Conservation (phyloP, 192 early-diverging fungal species). For the Mortierella hygrophila region DNA sequence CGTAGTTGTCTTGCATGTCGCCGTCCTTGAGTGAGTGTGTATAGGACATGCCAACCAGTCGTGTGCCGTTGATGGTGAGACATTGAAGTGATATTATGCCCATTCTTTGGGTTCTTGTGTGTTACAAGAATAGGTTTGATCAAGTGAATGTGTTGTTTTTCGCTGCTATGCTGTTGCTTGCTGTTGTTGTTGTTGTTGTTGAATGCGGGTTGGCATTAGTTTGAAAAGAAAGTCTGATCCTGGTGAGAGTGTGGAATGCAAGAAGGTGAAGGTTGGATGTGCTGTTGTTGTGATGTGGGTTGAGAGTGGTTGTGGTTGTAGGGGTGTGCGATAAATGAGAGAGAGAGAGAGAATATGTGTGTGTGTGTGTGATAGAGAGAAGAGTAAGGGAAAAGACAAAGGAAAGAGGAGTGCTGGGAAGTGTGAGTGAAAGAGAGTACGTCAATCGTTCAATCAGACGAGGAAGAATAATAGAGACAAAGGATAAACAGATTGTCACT, state of each 20-base stretch:
- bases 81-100: constrained; percentile 2
- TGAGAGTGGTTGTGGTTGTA: background rate
- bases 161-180: background rate
- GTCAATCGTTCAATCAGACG: no score
- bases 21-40: background rate
- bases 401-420: background rate
- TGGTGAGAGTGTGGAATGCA: background rate
- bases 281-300: no score
- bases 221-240: background rate
- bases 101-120: background rate
- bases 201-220: background rate
- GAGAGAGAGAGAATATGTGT: background rate
- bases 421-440: background rate
- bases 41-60: constrained; percentile 29
- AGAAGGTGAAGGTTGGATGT: background rate
- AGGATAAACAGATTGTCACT: no score
- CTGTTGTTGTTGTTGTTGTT: background rate
- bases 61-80: constrained; percentile 12
- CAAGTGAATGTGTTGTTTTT: background rate
- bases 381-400: background rate
- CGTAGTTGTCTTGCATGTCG: background rate
- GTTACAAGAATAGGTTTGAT: background rate
- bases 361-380: background rate
- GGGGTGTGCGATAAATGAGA: background rate
- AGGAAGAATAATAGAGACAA: background rate